Evolutionary conservation across 2,329 filamentous ascomycete species (phyloP), one percentile per base, ranked within the genome.

Genomic region (Pseudogymnoascus pannorum): DNA sequence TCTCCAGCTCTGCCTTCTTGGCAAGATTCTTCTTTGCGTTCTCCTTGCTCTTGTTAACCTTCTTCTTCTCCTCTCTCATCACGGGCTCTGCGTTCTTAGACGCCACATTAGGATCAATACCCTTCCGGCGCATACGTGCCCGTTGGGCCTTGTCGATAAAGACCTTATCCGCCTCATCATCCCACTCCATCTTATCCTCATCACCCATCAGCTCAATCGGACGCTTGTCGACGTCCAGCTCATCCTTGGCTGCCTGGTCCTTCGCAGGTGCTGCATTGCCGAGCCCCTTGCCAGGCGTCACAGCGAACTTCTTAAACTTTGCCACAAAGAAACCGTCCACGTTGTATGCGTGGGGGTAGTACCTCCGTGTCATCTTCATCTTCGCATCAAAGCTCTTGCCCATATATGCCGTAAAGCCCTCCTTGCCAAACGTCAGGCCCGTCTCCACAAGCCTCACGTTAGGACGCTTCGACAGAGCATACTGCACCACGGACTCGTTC

Each of bases 251-350:
- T 9, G 67, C 67, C n/a, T 67, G 70, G 12, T 65, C 64, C 35
- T 63, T 68, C 8, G 66, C 66, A 35, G 66, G 70, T 31, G 65
- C 68, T 2, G 68, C 68, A 66, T 62, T 70, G 4, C 57, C 57
- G 14, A 58, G 57, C 2, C 57, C 57, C 67, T 18, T 84, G 61
- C 80, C 76, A 1, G 89, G 87, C 40, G 89, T 90, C 2, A 91
- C 88, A 0, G 86, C 93, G 14, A 85, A 85, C 82, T 99, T 99
- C 76, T 96, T 92, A 77, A 99, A 89, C 76, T 99, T 99, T 71
- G 92, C 91, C 64, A 99, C 94, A 73, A 92, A 99, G 86, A 99
- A 99, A 66, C 94, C 94, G 74, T 97, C 94, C 33, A 99, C 92
- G 77, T 97, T 96, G 79, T 94, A 91, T 18, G 88, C 84, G 73